Evolutionary conservation across 2,329 filamentous ascomycete species (phyloP).

Genomic region (Claviceps sp.): DNA sequence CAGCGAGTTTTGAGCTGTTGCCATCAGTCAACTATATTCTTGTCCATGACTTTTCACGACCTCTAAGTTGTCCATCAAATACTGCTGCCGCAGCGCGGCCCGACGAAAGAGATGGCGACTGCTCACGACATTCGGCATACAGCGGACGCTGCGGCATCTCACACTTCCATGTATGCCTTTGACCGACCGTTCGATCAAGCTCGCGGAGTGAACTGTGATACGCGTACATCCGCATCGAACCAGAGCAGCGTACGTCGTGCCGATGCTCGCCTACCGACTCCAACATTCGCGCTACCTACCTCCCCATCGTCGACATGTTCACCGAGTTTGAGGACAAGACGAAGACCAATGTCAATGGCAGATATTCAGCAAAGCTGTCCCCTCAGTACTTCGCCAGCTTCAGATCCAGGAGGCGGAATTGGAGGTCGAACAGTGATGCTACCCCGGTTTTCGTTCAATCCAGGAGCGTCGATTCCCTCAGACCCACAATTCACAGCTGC

Average conservation of each 20-base stretch:
- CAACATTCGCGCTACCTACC: constrained; percentile 50
- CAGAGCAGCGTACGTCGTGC: not conserved
- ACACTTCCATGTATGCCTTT: constrained; percentile 5
- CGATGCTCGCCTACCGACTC: constrained; percentile 40
- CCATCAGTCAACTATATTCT: not conserved
- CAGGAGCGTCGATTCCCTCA: constrained; percentile 25
- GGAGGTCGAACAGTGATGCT: constrained; percentile 26
- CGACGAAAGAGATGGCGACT: constrained; percentile 30
- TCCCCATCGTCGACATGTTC: constrained; percentile 22
- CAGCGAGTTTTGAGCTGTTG: not conserved
- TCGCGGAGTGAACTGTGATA: not conserved
- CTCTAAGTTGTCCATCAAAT: constrained; percentile 26
- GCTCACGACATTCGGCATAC: constrained; percentile 24
- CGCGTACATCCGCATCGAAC: not conserved
- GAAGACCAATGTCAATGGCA: constrained; percentile 40
- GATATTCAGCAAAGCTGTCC: constrained; percentile 25
- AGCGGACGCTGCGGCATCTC: constrained; percentile 12
- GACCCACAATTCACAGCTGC: constrained; percentile 22
- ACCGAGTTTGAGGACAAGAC: constrained; percentile 34
- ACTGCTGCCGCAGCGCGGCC: constrained; percentile 36
- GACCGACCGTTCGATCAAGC: constrained; percentile 8
- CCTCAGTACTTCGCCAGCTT: constrained; percentile 13
- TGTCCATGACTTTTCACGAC: constrained; percentile 27
- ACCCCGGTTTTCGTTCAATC: constrained; percentile 44
- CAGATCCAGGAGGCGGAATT: constrained; percentile 16